Conservation (phyloP, 2,329 filamentous ascomycete species). For the Dryadomyces sulphureus region DNA sequence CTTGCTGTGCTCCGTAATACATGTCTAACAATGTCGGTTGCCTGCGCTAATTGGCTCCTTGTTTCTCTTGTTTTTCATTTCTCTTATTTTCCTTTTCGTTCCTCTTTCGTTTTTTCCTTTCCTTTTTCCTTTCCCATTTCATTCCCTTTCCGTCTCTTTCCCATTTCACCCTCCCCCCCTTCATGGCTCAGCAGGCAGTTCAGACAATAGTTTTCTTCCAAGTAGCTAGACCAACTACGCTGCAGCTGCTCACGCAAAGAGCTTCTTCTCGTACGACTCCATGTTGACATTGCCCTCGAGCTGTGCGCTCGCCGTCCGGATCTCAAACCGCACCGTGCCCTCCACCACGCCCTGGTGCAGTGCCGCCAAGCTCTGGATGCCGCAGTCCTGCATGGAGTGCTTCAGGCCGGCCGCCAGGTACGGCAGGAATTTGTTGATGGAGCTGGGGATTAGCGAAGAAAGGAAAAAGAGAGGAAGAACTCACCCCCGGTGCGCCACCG, state of each 20-base stretch:
- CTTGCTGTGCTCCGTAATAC: no score
- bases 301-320: slow-evolving; percentile 87
- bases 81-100: no score
- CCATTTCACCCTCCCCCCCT: no score
- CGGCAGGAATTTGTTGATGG: slow-evolving; percentile 86
- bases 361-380: slow-evolving; percentile 62
- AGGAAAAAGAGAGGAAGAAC: slow-evolving; percentile 11
- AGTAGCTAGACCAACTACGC: neutral
- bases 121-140: no score
- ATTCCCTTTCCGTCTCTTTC: no score
- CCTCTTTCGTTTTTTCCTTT: no score
- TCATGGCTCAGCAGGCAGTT: no score
- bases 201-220: no score
- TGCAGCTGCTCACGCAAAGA: slow-evolving; percentile 55
- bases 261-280: slow-evolving; percentile 99
- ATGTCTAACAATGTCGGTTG: no score
- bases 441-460: slow-evolving; percentile 27
- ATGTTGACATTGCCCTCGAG: slow-evolving; percentile 96
- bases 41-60: no score
- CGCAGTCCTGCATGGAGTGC: slow-evolving; percentile 94
- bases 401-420: slow-evolving; percentile 92
- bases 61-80: no score
- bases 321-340: slow-evolving; percentile 77
- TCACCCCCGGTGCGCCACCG: slow-evolving; percentile 60
- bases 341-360: slow-evolving; percentile 61